Evolutionary conservation across 306 rosid species (phyloP), one percentile per base, ranked within the genome.

Genomic region (Geum urbanum): DNA sequence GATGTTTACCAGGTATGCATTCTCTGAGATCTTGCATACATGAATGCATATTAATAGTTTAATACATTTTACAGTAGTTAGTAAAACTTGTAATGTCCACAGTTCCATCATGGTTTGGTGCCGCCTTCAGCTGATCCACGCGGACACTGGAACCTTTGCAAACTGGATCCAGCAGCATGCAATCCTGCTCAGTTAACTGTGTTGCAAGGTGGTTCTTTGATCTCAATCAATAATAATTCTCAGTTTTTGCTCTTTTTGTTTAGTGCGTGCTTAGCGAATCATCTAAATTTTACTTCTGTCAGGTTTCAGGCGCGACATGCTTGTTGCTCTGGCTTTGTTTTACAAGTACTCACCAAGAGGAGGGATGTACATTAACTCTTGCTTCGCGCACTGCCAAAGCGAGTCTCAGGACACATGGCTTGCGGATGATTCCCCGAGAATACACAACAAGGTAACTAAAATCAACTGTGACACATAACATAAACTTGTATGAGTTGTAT

Each of bases 311-410:
- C 72, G 54, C 2, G 76, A 79, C 72, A 89, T 95, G 97, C 82
- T 91, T 73, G 78, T 76, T 22, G 73, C 87, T 46, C 70, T 91
- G 73, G 74, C 69, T 72, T 71, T 76, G 13, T 86, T 86, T 80
- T 59, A 44, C 76, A 54, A 80, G 44, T 63, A 76, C 74, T 89
- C 97, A n/a, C 59, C 52, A 67, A 79, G 87, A 70, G 99, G 86
- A 35, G 99, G 97, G 59, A 80, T 86, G 90, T 89, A 73, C 81
- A 83, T 95, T 58, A 95, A 95, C 65, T 91, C 99, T 55, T 95
- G 99, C 72, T 95, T 95, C 76, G 96, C 96, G 70, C 99, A 95
- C 70, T 91, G 99, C 88, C 99, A 95, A 82, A 91, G 97, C 70
- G 99, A 95, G 80, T 82, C 71, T 4, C 92, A 84, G 72, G 96